Base-by-base conservation (phyloP, 2,329 filamentous ascomycete genomes). In the Fusarium luffae region DNA sequence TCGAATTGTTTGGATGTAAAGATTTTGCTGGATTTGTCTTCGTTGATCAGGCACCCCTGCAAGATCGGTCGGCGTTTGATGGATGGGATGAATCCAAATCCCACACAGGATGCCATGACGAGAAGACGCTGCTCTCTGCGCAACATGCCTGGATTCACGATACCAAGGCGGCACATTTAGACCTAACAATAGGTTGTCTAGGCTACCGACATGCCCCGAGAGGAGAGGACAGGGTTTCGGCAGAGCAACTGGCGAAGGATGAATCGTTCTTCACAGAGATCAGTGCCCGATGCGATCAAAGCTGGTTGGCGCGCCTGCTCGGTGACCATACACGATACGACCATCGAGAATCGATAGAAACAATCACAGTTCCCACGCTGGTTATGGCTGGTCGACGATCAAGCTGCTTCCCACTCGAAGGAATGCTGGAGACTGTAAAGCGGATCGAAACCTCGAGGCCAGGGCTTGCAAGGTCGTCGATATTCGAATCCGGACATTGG, bases 1-100 rank as follows among this genome's bases (percentile, higher is more conserved):
- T 73, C 19, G 74, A 75, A 32, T 47, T 75, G 16, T 75, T 75
- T 57, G 71, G 71, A 7, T 72, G 71, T 18, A 48, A 47, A 14
- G 72, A 75, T n/a, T 75, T 75, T 63, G 43, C 66, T 9, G 74
- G 74, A 2, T 54, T 75, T 47, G 74, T 75, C n/a, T 75, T 75
- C 30, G 74, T 75, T 32, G 74, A 75, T 25, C 74, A 75, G 54
- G 74, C 74, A 21, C 74, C 74, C 16, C 56, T 75, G 18, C 74
- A 75, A 54, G 74, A 75, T 41, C 69, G 71, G 21, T 75, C 74
- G 21, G 12, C 25, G 21, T 74, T 75, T 47, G 74, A 70, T 34
- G 49, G 7, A 19, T 75, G 74, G 74, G 64, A 74, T 32, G 62
- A 68, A 42, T 64, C 62, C 28, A 68, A 72, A 42, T 63, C 72